These are phyloP conservation scores for Vaccinium myrtillus DNA, from an alignment of 148 eudicot species.

Conservation along the genomic window DNA sequence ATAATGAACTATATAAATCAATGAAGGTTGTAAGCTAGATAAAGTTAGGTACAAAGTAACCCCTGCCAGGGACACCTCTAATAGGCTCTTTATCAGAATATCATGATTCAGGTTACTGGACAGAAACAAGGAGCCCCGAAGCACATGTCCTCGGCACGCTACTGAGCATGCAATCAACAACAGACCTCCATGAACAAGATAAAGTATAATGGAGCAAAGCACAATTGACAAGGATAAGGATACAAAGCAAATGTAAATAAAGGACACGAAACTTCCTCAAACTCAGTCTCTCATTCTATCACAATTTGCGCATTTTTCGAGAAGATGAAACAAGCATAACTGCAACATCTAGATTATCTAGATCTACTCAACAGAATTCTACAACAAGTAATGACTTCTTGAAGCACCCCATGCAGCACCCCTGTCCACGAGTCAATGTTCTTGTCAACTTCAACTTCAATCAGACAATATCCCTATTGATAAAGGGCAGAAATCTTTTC, in stretches of 20 bases:
- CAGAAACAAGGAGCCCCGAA: background rate
- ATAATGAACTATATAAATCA: background rate
- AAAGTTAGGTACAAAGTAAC: background rate
- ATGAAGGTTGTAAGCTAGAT: background rate
- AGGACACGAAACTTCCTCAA: background rate
- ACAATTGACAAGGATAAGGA: background rate
- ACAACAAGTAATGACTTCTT: too few relatives aligned
- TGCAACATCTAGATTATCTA: too few relatives aligned
- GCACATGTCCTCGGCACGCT: background rate
- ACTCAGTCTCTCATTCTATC: background rate
- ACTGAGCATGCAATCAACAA: slow-evolving; percentile 1
- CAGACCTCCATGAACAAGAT: background rate
- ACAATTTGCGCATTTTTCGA: background rate
- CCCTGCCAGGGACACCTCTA: background rate
- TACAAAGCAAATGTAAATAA: background rate
- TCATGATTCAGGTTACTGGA: background rate
- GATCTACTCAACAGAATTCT: too few relatives aligned
- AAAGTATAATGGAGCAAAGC: background rate
- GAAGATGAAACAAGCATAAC: background rate
- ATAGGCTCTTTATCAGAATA: background rate
- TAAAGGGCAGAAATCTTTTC: background rate
- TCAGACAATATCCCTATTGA: too few relatives aligned
- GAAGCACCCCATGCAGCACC: too few relatives aligned
- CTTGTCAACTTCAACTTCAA: too few relatives aligned
- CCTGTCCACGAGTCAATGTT: too few relatives aligned